phyloP scores from a whole-genome alignment of 164 flowering plant species.

The Magnolia kwangsiensis region DNA sequence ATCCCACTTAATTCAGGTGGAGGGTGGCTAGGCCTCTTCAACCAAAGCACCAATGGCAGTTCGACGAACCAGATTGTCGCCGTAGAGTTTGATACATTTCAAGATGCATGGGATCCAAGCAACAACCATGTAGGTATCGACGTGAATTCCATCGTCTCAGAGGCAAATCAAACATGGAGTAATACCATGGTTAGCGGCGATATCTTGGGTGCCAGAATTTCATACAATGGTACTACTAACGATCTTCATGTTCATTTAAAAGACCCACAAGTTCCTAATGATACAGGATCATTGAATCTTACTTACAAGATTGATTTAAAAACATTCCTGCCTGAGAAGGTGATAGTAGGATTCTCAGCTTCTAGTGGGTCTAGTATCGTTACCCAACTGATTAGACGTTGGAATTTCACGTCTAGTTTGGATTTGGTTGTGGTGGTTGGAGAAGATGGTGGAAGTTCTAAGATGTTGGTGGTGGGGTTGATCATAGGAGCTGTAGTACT shows the following conservation, averaged over 20 bases:
- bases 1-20: conserved; percentile 17
- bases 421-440: not conserved
- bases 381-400: conserved; percentile 19
- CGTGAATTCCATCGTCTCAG: conserved; percentile 30
- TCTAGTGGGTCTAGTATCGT: conserved; percentile 18
- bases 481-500: conserved; percentile 1
- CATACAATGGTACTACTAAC: conserved; percentile 28
- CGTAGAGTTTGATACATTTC: conserved; percentile 40
- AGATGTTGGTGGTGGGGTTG: conserved; percentile 3
- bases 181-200: conserved; percentile 15
- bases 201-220: conserved; percentile 22
- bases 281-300: conserved; percentile 12
- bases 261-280: not conserved
- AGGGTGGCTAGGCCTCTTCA: conserved; percentile 27
- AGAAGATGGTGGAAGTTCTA: not conserved
- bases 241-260: conserved; percentile 18
- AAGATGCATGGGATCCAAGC: conserved; percentile 31
- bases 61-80: conserved; percentile 27
- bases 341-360: conserved; percentile 27
- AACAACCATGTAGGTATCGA: conserved; percentile 42
- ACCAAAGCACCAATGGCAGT: conserved; percentile 8
- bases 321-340: conserved; percentile 21
- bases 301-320: conserved; percentile 20
- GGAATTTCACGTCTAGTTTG: conserved; percentile 18
- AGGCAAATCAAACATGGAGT: conserved; percentile 17